These are phyloP conservation scores for Nemania sp. DNA, from an alignment of 2,329 filamentous ascomycete genomes.

Conservation along the genomic window DNA sequence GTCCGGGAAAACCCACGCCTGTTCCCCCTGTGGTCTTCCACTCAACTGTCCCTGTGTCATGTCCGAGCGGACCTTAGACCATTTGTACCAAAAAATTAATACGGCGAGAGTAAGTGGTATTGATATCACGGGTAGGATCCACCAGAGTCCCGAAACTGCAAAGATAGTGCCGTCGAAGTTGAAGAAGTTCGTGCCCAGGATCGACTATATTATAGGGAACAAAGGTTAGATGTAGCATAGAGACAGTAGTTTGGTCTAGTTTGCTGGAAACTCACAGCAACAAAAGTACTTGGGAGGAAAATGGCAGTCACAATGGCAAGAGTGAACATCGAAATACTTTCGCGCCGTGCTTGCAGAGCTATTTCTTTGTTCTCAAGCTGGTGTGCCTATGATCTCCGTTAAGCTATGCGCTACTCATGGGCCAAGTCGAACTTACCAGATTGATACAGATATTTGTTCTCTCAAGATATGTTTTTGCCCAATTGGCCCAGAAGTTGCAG, in stretches of 20 bases:
- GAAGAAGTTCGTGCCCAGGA: constrained; percentile 16
- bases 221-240: background rate
- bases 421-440: background rate
- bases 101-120: constrained; percentile 15
- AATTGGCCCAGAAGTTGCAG: constrained; percentile 6
- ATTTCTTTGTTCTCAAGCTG: constrained; percentile 15
- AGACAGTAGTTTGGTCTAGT: background rate
- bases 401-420: background rate
- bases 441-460: constrained; percentile 20
- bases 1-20: background rate
- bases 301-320: constrained; percentile 12
- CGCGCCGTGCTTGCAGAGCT: constrained; percentile 6
- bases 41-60: background rate
- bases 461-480: constrained; percentile 3
- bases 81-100: constrained; percentile 11
- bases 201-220: background rate
- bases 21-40: background rate
- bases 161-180: constrained; percentile 12
- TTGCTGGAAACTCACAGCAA: constrained; percentile 2
- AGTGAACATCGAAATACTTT: constrained; percentile 11
- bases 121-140: constrained; percentile 5
- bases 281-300: constrained; percentile 12
- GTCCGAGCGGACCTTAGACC: background rate
- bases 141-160: constrained; percentile 14
- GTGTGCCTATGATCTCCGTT: background rate